Conservation (phyloP, 2,329 filamentous ascomycete genomes). For the Nigrospora osmanthi region DNA sequence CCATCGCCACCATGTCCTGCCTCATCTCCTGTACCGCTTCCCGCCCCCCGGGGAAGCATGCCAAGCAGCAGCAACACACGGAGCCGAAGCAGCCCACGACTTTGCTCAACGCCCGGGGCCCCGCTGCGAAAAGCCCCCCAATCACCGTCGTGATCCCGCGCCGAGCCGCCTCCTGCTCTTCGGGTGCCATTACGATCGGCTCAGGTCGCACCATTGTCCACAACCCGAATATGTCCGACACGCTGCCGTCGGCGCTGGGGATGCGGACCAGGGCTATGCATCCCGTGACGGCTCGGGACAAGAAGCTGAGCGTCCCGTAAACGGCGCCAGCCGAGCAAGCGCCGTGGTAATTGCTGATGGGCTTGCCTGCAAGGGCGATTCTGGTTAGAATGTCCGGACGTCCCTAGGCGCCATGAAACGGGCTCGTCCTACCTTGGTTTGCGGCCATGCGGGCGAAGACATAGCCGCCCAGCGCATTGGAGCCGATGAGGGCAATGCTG, state of each 20-base stretch:
- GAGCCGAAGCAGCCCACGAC: neutral
- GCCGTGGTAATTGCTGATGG: conserved; percentile 1
- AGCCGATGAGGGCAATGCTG: neutral
- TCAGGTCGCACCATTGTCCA: neutral
- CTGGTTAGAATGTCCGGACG: too few species aligned
- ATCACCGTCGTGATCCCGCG: neutral
- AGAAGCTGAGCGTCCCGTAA: neutral
- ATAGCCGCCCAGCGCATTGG: conserved; percentile 1
- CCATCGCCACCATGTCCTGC: neutral
- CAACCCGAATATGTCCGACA: conserved; percentile 1
- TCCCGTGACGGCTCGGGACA: conserved; percentile 1
- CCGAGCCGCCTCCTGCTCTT: neutral
- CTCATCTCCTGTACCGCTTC: neutral
- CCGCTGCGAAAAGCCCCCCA: neutral
- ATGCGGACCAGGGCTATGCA: neutral
- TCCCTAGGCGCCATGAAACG: too few species aligned
- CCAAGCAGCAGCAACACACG: neutral
- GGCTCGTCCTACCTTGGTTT: neutral
- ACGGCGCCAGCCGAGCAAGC: conserved; percentile 1
- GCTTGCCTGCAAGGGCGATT: neutral
- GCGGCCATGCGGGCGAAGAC: conserved; percentile 2
- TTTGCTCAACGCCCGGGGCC: neutral
- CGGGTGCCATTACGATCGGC: neutral
- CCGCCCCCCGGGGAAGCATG: neutral
- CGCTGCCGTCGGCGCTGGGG: neutral